Evolutionary conservation across 2,329 filamentous ascomycete species (phyloP).

Genomic region (Fusarium virguliforme): DNA sequence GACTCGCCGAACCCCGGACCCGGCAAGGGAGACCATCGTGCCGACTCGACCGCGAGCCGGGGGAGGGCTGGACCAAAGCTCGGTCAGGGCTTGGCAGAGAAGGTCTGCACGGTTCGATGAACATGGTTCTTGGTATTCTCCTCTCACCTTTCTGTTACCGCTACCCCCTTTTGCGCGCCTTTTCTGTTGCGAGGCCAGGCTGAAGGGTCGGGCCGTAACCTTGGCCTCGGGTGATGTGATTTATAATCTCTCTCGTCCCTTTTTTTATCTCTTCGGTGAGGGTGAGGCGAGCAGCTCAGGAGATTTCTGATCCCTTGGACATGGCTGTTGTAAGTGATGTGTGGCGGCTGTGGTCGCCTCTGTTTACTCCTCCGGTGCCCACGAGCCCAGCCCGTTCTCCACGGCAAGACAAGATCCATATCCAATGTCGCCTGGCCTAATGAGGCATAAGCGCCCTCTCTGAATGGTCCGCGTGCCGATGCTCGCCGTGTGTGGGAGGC

Average conservation of each 20-base stretch:
- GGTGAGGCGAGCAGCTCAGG: conserved; percentile 4
- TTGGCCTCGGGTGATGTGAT: conserved; percentile 33
- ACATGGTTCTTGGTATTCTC: conserved; percentile 30
- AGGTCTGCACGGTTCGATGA: conserved; percentile 21
- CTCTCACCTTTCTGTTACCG: conserved; percentile 6
- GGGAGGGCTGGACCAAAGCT: background rate
- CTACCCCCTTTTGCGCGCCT: conserved; percentile 28
- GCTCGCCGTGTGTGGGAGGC: conserved; percentile 6
- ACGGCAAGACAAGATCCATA: conserved; percentile 24
- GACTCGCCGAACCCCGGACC: conserved; percentile 22
- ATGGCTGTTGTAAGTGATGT: conserved; percentile 15
- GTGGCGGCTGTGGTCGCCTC: conserved; percentile 5
- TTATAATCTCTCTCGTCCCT: conserved; percentile 2
- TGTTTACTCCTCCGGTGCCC: conserved; percentile 13
- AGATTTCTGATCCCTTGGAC: conserved; percentile 22
- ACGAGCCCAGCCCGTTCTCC: conserved; percentile 12
- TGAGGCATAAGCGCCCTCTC: conserved; percentile 22
- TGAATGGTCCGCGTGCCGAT: conserved; percentile 22
- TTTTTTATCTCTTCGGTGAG: background rate
- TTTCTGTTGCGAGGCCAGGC: background rate
- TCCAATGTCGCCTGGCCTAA: conserved; percentile 28
- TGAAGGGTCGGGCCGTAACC: conserved; percentile 41
- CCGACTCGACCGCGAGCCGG: conserved; percentile 6
- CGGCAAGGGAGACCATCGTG: conserved; percentile 25
- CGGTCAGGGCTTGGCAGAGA: conserved; percentile 5